These are phyloP conservation scores for Phaeosphaeria sp. DNA, from an alignment of 2,329 filamentous ascomycete genomes.

Conservation along the genomic window DNA sequence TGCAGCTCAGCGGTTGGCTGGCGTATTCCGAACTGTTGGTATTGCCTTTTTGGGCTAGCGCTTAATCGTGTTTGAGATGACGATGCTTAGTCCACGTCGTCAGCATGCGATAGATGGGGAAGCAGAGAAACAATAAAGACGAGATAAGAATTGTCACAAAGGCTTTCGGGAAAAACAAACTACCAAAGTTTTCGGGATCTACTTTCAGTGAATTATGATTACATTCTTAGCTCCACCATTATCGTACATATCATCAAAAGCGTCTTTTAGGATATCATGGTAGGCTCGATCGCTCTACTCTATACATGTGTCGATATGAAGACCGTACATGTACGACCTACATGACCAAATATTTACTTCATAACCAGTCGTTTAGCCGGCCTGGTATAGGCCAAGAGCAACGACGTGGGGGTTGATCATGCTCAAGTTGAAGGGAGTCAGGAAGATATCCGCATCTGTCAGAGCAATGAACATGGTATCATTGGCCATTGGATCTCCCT, in stretches of 20 bases:
- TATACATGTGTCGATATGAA: background rate
- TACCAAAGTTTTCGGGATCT: too few relatives aligned
- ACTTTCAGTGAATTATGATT: constrained; percentile 11
- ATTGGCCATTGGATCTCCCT: constrained; percentile 73
- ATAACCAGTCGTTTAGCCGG: constrained; percentile 62
- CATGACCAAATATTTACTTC: background rate
- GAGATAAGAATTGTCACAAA: too few relatives aligned
- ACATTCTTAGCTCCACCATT: background rate
- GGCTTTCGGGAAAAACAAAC: too few relatives aligned
- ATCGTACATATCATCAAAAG: constrained; percentile 8
- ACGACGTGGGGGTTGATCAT: constrained; percentile 78
- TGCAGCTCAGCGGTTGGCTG: constrained; percentile 2
- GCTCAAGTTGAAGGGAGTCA: constrained; percentile 79
- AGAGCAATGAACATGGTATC: constrained; percentile 81
- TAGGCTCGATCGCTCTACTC: constrained; percentile 1
- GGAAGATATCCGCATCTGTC: constrained; percentile 70
- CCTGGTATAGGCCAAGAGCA: constrained; percentile 77
- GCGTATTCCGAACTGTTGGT: constrained; percentile 13
- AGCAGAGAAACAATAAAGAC: too few relatives aligned
- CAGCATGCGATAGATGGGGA: too few relatives aligned
- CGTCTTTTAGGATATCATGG: background rate
- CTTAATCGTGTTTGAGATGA: background rate
- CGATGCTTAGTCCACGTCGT: background rate
- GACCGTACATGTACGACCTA: background rate
- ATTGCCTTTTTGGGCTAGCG: constrained; percentile 15